These are phyloP conservation scores for Bruguiera sexangula DNA, from an alignment of 345 rosid species.

Conservation along the genomic window DNA sequence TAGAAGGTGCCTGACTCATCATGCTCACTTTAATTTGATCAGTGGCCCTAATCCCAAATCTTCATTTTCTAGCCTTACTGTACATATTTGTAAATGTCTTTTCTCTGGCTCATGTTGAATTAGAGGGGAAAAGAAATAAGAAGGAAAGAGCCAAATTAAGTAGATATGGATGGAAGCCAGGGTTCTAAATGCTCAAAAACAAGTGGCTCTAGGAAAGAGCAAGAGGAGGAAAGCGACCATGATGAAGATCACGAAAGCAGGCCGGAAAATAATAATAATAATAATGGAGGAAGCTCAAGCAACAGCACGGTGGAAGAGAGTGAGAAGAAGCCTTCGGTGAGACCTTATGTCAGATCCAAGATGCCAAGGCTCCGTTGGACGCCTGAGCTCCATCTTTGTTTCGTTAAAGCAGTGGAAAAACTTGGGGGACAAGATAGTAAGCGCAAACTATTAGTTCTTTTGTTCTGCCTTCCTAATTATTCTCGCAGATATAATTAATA, in stretches of 20 bases:
- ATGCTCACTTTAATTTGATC: background rate
- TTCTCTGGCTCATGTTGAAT: background rate
- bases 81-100: background rate
- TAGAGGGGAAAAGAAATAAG: background rate
- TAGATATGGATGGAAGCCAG: conserved; percentile 25
- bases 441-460: background rate
- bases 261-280: conserved; percentile 12
- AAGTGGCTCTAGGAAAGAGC: conserved; percentile 17
- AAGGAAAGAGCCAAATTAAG: background rate
- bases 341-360: conserved; percentile 35
- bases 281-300: conserved; percentile 58
- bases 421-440: conserved; percentile 34
- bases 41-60: conserved; percentile 22
- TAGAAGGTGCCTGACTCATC: conserved; percentile 12
- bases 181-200: conserved; percentile 34
- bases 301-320: conserved; percentile 79
- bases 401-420: conserved; percentile 30
- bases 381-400: conserved; percentile 32
- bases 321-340: conserved; percentile 49
- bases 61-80: background rate
- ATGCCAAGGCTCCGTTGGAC: conserved; percentile 36
- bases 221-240: conserved; percentile 30
- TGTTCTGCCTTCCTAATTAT: background rate
- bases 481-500: too few species aligned
- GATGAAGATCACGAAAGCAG: conserved; percentile 31